Evolutionary conservation across 768 basidiomycete species (phyloP).

Genomic region (Hypsizygus marmoreus): DNA sequence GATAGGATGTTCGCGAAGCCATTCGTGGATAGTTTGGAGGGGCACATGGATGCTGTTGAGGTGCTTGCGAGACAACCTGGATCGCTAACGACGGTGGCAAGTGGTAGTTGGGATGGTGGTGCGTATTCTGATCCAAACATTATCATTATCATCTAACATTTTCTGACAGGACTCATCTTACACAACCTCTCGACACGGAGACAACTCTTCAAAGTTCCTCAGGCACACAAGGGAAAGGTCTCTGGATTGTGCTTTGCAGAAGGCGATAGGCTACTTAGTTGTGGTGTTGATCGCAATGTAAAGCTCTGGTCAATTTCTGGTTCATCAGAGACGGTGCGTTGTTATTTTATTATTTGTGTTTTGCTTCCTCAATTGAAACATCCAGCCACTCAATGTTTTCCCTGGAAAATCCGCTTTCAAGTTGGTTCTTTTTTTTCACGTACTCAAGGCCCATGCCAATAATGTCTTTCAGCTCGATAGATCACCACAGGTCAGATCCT

Average conservation of each 20-base stretch:
- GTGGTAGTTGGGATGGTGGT: slow-evolving; percentile 97
- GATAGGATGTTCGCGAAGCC: slow-evolving; percentile 98
- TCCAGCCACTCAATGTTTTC: slow-evolving; percentile 74
- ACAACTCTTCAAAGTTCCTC: slow-evolving; percentile 55
- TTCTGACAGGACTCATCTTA: slow-evolving; percentile 70
- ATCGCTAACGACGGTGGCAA: slow-evolving; percentile 77
- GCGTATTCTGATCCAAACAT: slow-evolving; percentile 33
- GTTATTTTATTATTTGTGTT: neutral
- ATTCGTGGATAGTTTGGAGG: slow-evolving; percentile 86
- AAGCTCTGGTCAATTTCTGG: slow-evolving; percentile 72
- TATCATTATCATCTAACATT: neutral
- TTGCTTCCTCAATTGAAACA: slow-evolving; percentile 13
- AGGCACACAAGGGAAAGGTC: slow-evolving; percentile 84
- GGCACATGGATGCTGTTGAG: slow-evolving; percentile 95
- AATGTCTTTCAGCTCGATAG: slow-evolving; percentile 68
- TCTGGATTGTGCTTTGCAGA: slow-evolving; percentile 79
- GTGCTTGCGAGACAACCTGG: slow-evolving; percentile 72
- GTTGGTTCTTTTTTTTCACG: slow-evolving; percentile 42
- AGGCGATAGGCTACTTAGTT: slow-evolving; percentile 65
- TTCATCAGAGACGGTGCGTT: slow-evolving; percentile 36
- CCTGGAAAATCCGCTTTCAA: slow-evolving; percentile 90
- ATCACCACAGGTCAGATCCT: slow-evolving; percentile 89
- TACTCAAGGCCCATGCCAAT: slow-evolving; percentile 2
- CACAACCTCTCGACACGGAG: slow-evolving; percentile 73
- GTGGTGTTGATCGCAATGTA: slow-evolving; percentile 80